These are phyloP conservation scores for Hordeum marinum DNA, from an alignment of 176 grass and related monocot species.

Conservation along the genomic window DNA sequence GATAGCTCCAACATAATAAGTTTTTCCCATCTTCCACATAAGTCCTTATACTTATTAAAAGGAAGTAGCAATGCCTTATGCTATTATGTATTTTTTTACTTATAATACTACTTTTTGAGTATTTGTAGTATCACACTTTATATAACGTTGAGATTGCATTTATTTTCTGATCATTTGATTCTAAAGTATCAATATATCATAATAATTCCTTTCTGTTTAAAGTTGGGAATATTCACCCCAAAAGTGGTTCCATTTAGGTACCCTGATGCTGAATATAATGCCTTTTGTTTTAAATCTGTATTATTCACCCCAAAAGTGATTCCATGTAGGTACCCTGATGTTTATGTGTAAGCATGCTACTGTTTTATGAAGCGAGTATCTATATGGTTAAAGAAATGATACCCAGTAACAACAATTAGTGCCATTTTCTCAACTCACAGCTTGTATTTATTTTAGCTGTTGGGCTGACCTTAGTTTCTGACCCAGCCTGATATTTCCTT, in stretches of 20 bases:
- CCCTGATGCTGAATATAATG: background rate
- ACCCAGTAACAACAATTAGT: background rate
- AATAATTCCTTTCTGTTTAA: background rate
- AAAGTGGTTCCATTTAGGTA: slow-evolving; percentile 11
- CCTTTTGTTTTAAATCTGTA: background rate
- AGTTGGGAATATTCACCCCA: background rate
- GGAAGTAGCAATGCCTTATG: background rate
- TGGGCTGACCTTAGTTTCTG: background rate
- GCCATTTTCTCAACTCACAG: background rate
- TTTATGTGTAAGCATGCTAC: slow-evolving; percentile 3
- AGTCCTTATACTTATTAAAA: background rate
- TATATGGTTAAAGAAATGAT: background rate
- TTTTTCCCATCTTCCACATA: background rate
- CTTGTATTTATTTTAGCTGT: background rate
- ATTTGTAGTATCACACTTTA: background rate
- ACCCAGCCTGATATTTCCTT: background rate
- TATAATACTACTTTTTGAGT: background rate
- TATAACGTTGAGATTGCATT: slow-evolving; percentile 2
- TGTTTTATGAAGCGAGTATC: background rate
- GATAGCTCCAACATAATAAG: background rate
- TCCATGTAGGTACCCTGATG: slow-evolving; percentile 2
- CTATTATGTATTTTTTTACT: background rate
- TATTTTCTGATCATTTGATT: background rate
- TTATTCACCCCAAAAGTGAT: background rate
- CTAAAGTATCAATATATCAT: background rate